phyloP scores from a whole-genome alignment of 2,329 filamentous ascomycete species.

The Pseudogymnoascus sp. region DNA sequence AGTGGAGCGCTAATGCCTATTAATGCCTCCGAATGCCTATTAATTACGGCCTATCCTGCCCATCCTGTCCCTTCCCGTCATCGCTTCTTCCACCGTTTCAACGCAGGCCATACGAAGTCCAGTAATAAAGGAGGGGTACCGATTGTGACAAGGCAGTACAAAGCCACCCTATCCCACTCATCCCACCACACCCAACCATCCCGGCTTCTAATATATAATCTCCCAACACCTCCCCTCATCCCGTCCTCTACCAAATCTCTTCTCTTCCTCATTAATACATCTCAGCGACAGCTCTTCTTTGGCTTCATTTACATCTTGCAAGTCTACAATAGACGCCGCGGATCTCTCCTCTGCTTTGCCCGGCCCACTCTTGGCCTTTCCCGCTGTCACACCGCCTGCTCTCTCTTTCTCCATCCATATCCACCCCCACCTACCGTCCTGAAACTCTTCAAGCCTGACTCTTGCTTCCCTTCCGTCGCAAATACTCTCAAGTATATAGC shows the following conservation, averaged over 20 bases:
- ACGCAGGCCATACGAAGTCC: not conserved
- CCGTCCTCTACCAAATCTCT: not conserved
- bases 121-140: not conserved
- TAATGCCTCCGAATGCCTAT: not conserved
- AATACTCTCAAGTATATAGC: constrained; percentile 34
- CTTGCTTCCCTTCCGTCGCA: constrained; percentile 23
- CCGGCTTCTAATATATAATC: not conserved
- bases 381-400: constrained; percentile 9
- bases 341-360: constrained; percentile 9
- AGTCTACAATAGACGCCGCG: constrained; percentile 8
- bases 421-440: constrained; percentile 13
- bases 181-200: constrained; percentile 3
- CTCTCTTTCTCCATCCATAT: constrained; percentile 11
- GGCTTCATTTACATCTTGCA: constrained; percentile 7
- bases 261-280: not conserved
- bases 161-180: constrained; percentile 8
- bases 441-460: constrained; percentile 19
- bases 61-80: not conserved
- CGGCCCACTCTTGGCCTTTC: constrained; percentile 9
- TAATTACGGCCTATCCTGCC: not conserved
- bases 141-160: not conserved
- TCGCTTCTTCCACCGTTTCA: not conserved
- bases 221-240: constrained; percentile 3
- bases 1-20: not conserved
- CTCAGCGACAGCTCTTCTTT: constrained; percentile 6